A percentile compares a stretch with the other conserved stretches of the same genome.
phyloP scores from a whole-genome alignment of 2,329 filamentous ascomycete species.

The Alternaria alternata region DNA sequence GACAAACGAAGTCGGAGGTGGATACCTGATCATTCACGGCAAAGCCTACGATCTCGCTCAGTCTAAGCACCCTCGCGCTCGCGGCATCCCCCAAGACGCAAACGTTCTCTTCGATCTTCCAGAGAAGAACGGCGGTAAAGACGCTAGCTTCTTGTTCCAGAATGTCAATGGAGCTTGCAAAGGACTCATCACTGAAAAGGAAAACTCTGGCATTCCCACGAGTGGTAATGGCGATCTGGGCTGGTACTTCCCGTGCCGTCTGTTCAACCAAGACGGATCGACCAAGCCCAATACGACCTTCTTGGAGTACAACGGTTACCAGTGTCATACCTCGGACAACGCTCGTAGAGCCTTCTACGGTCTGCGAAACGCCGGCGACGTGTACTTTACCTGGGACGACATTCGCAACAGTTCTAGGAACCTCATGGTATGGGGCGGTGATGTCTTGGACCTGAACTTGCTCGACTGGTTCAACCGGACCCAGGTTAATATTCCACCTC shows the following conservation, averaged over 20 bases:
- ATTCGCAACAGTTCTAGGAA: slow-evolving; percentile 89
- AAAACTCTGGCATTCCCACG: slow-evolving; percentile 79
- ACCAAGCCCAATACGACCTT: slow-evolving; percentile 75
- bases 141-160: slow-evolving; percentile 97
- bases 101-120: slow-evolving; percentile 91
- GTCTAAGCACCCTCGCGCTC: slow-evolving; percentile 80
- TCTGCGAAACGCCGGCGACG: slow-evolving; percentile 76
- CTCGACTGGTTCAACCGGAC: slow-evolving; percentile 87
- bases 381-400: slow-evolving; percentile 96
- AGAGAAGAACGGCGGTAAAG: slow-evolving; percentile 82
- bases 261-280: slow-evolving; percentile 94
- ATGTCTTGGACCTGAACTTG: slow-evolving; percentile 88
- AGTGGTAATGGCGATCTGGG: slow-evolving; percentile 75
- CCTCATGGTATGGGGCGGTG: slow-evolving; percentile 91
- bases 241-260: slow-evolving; percentile 96
- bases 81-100: slow-evolving; percentile 74
- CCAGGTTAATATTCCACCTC: slow-evolving; percentile 76
- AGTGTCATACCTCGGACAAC: slow-evolving; percentile 79
- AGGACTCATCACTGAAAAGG: slow-evolving; percentile 77
- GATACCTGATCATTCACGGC: slow-evolving; percentile 97
- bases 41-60: slow-evolving; percentile 82
- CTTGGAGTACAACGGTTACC: slow-evolving; percentile 82
- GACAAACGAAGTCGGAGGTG: slow-evolving; percentile 79
- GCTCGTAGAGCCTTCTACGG: slow-evolving; percentile 79
- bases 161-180: slow-evolving; percentile 99